A percentile compares a stretch with the other conserved stretches of the same genome.
Conservation (phyloP, 306 rosid species). For the Inga oerstediana region DNA sequence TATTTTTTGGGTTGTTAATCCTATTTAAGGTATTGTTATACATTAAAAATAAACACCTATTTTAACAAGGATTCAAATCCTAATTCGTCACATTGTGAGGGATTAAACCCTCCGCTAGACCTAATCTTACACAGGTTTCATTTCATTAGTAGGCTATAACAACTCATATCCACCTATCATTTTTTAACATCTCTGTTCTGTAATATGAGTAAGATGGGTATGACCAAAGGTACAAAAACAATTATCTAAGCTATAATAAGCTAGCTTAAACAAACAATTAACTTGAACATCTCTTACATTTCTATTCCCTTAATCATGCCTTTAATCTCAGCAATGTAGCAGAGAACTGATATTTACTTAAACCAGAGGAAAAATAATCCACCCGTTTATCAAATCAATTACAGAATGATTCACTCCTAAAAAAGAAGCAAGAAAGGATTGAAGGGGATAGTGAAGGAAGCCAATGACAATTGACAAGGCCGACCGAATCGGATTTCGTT, state of each 20-base stretch:
- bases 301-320: too few species aligned
- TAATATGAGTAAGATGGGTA: neutral
- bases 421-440: neutral
- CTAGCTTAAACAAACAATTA: neutral
- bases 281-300: neutral
- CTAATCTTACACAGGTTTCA: too few species aligned
- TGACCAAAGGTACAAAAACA: neutral
- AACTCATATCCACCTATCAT: neutral
- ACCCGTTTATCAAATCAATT: neutral
- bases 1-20: too few species aligned
- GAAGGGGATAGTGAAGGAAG: neutral
- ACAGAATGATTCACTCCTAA: neutral
- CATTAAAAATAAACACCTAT: too few species aligned
- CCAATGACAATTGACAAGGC: constrained; percentile 4
- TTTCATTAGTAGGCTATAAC: neutral
- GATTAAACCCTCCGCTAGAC: fast-evolving
- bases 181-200: too few species aligned
- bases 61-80: fast-evolving
- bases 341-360: neutral
- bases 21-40: fast-evolving
- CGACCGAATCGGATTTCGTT: constrained; percentile 15
- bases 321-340: too few species aligned
- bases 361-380: neutral
- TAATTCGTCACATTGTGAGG: too few species aligned
- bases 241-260: neutral